Evolutionary conservation across 305 asterid genomes (phyloP).

Genomic region (Petunia hybrid): DNA sequence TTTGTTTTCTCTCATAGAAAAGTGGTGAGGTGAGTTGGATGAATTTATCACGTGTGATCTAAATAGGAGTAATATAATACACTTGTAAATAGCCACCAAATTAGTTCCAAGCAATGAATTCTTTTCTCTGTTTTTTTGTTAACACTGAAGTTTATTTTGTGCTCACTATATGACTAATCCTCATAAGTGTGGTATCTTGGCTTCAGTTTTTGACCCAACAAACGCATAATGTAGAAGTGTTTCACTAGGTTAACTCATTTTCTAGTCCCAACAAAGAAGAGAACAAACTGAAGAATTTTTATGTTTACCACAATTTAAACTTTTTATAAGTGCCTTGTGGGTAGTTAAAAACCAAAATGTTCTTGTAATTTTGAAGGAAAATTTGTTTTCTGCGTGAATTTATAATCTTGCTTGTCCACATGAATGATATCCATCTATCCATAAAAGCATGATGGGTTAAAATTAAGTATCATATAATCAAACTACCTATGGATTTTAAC

Average conservation of each 20-base stretch:
- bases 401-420: background rate
- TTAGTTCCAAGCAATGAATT: background rate
- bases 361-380: background rate
- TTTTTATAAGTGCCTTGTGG: background rate
- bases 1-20: slow-evolving; percentile 6
- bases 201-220: background rate
- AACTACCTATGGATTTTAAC: background rate
- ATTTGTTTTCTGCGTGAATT: background rate
- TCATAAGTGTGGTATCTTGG: background rate
- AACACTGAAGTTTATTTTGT: background rate
- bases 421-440: background rate
- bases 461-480: background rate
- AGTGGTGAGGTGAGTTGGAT: slow-evolving; percentile 4
- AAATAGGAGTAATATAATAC: background rate
- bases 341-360: background rate
- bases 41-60: slow-evolving; percentile 17
- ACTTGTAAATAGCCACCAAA: background rate
- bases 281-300: background rate
- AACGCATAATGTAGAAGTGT: background rate
- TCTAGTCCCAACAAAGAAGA: background rate
- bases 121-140: background rate
- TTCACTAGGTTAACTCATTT: background rate
- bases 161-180: background rate
- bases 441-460: background rate
- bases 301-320: background rate